These are phyloP conservation scores for Didymella segeticola DNA, from an alignment of 2,329 filamentous ascomycete genomes.

Conservation along the genomic window DNA sequence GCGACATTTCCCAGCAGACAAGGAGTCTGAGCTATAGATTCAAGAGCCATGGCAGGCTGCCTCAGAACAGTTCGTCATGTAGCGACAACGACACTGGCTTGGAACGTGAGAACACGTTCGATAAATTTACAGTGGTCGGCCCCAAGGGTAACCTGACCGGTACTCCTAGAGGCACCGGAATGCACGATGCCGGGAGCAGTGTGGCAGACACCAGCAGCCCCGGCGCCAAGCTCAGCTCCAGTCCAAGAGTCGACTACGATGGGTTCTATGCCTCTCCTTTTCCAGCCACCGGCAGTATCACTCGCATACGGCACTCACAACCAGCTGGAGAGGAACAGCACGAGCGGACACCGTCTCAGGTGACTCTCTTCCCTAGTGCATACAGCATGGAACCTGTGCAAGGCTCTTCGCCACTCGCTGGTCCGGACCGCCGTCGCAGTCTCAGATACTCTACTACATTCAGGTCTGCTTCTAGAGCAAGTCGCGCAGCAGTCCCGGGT, in stretches of 20 bases:
- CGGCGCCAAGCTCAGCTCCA: constrained; percentile 31
- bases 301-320: constrained; percentile 24
- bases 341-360: constrained; percentile 33
- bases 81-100: constrained; percentile 7
- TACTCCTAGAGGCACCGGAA: constrained; percentile 44
- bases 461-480: constrained; percentile 25
- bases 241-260: constrained; percentile 18
- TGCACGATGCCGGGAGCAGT: constrained; percentile 49
- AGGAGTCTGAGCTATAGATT: constrained; percentile 3
- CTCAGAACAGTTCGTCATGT: constrained; percentile 7
- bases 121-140: constrained; percentile 44
- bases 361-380: constrained; percentile 27
- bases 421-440: constrained; percentile 17
- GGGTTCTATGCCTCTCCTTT: constrained; percentile 35
- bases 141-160: constrained; percentile 48
- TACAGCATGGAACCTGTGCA: constrained; percentile 22
- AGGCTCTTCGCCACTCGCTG: constrained; percentile 18
- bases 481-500: constrained; percentile 41
- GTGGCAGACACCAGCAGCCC: constrained; percentile 47
- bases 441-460: constrained; percentile 27
- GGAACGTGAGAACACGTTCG: constrained; percentile 44
- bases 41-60: not conserved
- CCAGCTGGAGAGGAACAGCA: constrained; percentile 4
- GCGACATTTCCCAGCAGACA: constrained; percentile 15
- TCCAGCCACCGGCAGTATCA: constrained; percentile 30